A percentile compares a stretch with the other conserved stretches of the same genome.
Conservation (phyloP, 2,329 filamentous ascomycete species). For the Scedosporium apiospermum region DNA sequence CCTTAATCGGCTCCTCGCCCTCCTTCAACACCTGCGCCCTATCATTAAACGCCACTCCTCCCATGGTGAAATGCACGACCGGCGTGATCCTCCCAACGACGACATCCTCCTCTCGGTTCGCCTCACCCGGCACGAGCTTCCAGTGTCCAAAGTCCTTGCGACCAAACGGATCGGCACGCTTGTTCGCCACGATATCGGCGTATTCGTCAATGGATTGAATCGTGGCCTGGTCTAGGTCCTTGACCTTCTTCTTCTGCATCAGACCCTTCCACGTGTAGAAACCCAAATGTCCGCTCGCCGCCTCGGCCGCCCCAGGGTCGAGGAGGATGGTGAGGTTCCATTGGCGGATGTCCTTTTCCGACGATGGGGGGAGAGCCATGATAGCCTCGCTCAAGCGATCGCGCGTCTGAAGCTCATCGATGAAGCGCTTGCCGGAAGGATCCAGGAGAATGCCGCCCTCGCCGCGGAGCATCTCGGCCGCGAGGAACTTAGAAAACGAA, state of each 20-base stretch:
- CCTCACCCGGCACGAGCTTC: constrained; percentile 33
- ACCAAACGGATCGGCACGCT: constrained; percentile 32
- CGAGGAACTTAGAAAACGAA: constrained; percentile 49
- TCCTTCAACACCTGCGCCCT: constrained; percentile 38
- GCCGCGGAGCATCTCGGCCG: constrained; percentile 52
- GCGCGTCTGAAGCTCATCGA: constrained; percentile 54
- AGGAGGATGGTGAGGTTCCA: constrained; percentile 51
- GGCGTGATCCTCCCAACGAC: constrained; percentile 53
- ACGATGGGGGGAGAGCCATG: constrained; percentile 24
- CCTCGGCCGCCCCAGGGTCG: constrained; percentile 46
- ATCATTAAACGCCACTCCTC: constrained; percentile 48
- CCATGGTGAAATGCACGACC: constrained; percentile 59
- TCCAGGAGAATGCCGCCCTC: constrained; percentile 51
- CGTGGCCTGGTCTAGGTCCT: constrained; percentile 31
- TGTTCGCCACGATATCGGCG: constrained; percentile 29
- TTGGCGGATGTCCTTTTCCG: constrained; percentile 28
- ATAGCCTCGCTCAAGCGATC: constrained; percentile 46
- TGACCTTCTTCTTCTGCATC: constrained; percentile 44
- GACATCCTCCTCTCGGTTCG: constrained; percentile 39
- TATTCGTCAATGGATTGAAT: constrained; percentile 39
- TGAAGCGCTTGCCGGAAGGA: constrained; percentile 38
- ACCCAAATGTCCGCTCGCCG: constrained; percentile 44
- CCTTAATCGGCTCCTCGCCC: constrained; percentile 34
- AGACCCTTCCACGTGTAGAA: constrained; percentile 57
- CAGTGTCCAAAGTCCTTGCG: constrained; percentile 46